phyloP scores from a whole-genome alignment of 345 rosid species.

The Cardamine occulta region DNA sequence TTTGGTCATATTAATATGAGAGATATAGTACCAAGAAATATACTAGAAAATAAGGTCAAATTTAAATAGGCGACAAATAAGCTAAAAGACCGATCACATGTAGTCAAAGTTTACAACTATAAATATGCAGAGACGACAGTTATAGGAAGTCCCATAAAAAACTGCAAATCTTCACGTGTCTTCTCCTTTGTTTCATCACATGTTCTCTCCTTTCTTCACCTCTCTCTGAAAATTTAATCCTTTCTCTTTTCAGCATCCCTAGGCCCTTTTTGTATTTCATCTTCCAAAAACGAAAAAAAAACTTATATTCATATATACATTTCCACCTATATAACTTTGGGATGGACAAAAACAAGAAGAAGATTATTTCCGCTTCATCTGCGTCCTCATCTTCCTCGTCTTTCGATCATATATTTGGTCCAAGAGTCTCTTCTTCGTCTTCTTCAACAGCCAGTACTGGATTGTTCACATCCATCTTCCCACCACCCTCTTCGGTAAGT shows the following conservation, averaged over 20 bases:
- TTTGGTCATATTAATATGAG: no score
- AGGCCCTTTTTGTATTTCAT: slow-evolving; percentile 20
- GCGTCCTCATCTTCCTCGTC: slow-evolving; percentile 34
- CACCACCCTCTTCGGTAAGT: slow-evolving; percentile 42
- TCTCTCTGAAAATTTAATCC: slow-evolving; percentile 34
- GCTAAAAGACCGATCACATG: slow-evolving; percentile 36
- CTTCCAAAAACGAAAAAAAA: slow-evolving; percentile 12
- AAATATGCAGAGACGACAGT: slow-evolving; percentile 37
- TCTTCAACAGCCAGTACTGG: slow-evolving; percentile 36
- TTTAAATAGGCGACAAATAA: slow-evolving; percentile 12
- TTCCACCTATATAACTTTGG: slow-evolving; percentile 20
- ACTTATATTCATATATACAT: background rate
- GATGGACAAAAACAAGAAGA: slow-evolving; percentile 42
- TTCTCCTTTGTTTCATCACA: slow-evolving; percentile 41
- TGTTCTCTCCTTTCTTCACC: slow-evolving; percentile 33
- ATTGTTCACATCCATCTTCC: slow-evolving; percentile 47
- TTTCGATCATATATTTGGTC: slow-evolving; percentile 45
- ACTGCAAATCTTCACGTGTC: slow-evolving; percentile 45
- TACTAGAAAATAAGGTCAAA: background rate
- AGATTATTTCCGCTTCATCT: slow-evolving; percentile 24
- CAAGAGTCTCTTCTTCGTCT: slow-evolving; percentile 37
- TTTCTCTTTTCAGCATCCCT: slow-evolving; percentile 36
- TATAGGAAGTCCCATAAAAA: slow-evolving; percentile 26
- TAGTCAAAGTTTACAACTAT: slow-evolving; percentile 41
- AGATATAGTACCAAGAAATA: no score